Base-by-base conservation (phyloP, 2,329 filamentous ascomycete species). In the Trichoderma oligosporum region DNA sequence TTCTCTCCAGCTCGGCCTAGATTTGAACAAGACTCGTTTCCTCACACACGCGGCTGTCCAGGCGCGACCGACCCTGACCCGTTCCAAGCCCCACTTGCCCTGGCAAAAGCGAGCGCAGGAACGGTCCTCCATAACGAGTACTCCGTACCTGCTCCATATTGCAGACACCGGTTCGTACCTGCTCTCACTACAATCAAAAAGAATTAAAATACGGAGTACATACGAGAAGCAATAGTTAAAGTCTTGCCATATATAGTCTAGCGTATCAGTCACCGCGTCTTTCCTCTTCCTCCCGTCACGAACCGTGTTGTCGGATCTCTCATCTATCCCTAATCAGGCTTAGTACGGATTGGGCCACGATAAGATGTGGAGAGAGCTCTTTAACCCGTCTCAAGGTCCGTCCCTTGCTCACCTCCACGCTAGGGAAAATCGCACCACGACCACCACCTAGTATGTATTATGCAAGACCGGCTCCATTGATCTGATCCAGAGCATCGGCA, bases 241-340 rank as follows among this genome's bases (percentile, higher is more conserved):
- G 27, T 11, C 14, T 42, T 42, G 20, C 48, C 48, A 0, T 9
- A 41, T 52, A 7, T 7, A 42, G 48, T 14, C 25, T 52, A 52
- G 48, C 48, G 18, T 25, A 12, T 39, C 25, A 36, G 8, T 33
- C 36, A 56, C 63, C 63, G 58, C 63, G 64, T 57, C 31, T 49
- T 49, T 45, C 18, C 51, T 38, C 27, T 11, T 11, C 27, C 11
- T 55, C 51, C 51, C 55, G 55, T 29, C 39, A 38, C 47, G 55
- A 58, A 54, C 56, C 56, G 47, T 46, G 56, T 58, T 31, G 56
- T 42, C 24, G 56, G 39, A 45, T 38, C 46, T 16, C 27, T 14
- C 8, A 3, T 4, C 45, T 16, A 51, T 24, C 7, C 45, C 22
- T 2, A 2, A 38, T 16, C 2, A 1, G 11, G 54, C 4, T 8